phyloP scores from a whole-genome alignment of 2,329 filamentous ascomycete genomes.

The Monilinia vaccinii-corymbosi region DNA sequence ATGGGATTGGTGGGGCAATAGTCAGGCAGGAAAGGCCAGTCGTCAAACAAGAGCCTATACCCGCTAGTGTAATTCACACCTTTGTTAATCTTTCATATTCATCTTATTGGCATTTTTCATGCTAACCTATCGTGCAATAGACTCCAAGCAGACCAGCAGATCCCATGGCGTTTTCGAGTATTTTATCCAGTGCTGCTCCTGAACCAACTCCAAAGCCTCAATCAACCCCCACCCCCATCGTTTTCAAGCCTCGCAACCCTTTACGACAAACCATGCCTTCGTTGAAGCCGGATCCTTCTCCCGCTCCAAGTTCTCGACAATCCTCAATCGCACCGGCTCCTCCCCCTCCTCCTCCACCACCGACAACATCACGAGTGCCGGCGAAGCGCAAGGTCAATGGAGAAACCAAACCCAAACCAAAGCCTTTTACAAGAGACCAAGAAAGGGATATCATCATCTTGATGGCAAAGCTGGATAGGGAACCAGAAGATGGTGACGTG shows the following conservation, averaged over 20 bases:
- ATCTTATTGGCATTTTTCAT: neutral
- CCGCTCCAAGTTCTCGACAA: conserved; percentile 33
- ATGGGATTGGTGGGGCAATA: conserved; percentile 29
- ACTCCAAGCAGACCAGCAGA: conserved; percentile 68
- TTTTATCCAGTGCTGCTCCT: conserved; percentile 74
- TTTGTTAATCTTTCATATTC: neutral
- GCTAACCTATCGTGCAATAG: conserved; percentile 33
- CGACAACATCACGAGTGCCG: conserved; percentile 36
- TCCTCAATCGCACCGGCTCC: conserved; percentile 37
- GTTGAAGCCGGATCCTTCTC: conserved; percentile 20
- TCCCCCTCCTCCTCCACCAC: conserved; percentile 30
- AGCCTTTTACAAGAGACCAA: conserved; percentile 46
- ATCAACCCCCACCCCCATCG: conserved; percentile 6
- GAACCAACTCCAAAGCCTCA: conserved; percentile 38
- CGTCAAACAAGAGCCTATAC: conserved; percentile 19
- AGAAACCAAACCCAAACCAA: conserved; percentile 45
- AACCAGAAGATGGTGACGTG: conserved; percentile 48
- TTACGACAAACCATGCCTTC: conserved; percentile 20
- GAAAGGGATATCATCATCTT: conserved; percentile 60
- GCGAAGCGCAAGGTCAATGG: conserved; percentile 31
- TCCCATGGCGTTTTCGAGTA: conserved; percentile 94
- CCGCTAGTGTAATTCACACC: conserved; percentile 20
- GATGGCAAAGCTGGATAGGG: conserved; percentile 50
- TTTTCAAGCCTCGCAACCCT: conserved; percentile 22
- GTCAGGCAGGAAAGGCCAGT: conserved; percentile 23